Evolutionary conservation across 208 protist genomes (phyloP).

Genomic region (Angomonas ambiguus): DNA sequence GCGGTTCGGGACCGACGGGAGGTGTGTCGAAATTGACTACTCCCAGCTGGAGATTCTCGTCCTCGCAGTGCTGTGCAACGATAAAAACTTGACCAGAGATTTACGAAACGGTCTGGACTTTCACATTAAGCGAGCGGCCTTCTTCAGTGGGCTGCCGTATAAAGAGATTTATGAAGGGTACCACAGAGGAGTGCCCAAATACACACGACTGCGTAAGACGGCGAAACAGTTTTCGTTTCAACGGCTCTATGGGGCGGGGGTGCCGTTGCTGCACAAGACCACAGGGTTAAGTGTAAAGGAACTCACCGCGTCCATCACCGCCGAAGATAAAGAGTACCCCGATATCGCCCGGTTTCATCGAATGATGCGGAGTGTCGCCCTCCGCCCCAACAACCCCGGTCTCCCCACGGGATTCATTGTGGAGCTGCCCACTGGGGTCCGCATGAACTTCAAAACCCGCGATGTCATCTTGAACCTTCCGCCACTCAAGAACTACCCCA

Average conservation of each 20-base stretch:
- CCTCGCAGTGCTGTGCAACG: constrained; percentile 68
- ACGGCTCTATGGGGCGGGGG: constrained; percentile 82
- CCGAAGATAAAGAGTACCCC: constrained; percentile 75
- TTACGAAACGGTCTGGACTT: constrained; percentile 81
- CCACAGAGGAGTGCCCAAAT: constrained; percentile 49
- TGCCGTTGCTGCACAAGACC: constrained; percentile 77
- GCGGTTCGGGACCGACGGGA: constrained; percentile 71
- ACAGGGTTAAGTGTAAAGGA: constrained; percentile 76
- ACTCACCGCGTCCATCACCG: constrained; percentile 57
- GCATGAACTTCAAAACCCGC: constrained; percentile 66
- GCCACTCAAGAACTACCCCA: constrained; percentile 87
- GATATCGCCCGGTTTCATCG: constrained; percentile 71
- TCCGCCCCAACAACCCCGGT: constrained; percentile 75
- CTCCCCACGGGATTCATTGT: constrained; percentile 75
- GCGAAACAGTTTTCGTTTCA: constrained; percentile 91
- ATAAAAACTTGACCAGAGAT: constrained; percentile 56
- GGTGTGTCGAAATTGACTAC: constrained; percentile 87
- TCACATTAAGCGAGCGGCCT: constrained; percentile 79
- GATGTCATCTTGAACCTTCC: constrained; percentile 80
- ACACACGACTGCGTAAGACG: constrained; percentile 69
- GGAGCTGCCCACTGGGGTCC: constrained; percentile 80
- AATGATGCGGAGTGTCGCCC: constrained; percentile 57
- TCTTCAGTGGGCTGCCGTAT: constrained; percentile 81
- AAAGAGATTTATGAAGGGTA: constrained; percentile 73
- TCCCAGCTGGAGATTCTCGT: constrained; percentile 88